Percentiles rank a stretch among this genome's conserved stretches.
Conservation (phyloP, 2,329 filamentous ascomycete species). For the Monilinia vaccinii-corymbosi region DNA sequence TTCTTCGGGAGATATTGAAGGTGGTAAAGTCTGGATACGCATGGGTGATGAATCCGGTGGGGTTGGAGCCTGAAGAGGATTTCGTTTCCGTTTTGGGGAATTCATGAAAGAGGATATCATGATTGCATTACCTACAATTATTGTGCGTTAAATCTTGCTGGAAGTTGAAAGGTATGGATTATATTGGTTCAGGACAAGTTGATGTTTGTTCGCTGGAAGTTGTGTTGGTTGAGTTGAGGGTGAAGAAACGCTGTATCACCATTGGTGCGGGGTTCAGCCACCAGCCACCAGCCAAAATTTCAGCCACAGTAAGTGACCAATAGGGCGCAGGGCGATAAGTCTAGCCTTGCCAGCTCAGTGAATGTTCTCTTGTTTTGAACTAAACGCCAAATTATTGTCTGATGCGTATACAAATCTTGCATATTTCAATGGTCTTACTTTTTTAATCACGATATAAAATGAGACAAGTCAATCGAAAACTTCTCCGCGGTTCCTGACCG, state of each 20-base stretch:
- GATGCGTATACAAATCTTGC: no score
- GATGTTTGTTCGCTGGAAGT: neutral
- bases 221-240: neutral
- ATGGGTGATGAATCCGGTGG: slow-evolving; percentile 8
- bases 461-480: no score
- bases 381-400: no score
- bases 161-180: neutral
- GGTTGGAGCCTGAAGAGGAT: slow-evolving; percentile 4
- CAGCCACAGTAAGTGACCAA: neutral
- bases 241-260: neutral
- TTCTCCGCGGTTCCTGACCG: no score
- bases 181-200: neutral
- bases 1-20: slow-evolving; percentile 7
- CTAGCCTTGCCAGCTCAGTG: no score
- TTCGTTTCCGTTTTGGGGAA: slow-evolving; percentile 17
- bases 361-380: no score
- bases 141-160: neutral
- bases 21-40: slow-evolving; percentile 2
- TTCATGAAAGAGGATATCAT: slow-evolving; percentile 4
- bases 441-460: no score
- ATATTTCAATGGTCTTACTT: no score
- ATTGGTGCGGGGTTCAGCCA: slow-evolving; percentile 6
- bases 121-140: neutral
- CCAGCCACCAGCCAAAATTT: neutral
- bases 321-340: no score